Base-by-base conservation (phyloP, 2,329 filamentous ascomycete species). In the Bimuria novae-zelandiae region DNA sequence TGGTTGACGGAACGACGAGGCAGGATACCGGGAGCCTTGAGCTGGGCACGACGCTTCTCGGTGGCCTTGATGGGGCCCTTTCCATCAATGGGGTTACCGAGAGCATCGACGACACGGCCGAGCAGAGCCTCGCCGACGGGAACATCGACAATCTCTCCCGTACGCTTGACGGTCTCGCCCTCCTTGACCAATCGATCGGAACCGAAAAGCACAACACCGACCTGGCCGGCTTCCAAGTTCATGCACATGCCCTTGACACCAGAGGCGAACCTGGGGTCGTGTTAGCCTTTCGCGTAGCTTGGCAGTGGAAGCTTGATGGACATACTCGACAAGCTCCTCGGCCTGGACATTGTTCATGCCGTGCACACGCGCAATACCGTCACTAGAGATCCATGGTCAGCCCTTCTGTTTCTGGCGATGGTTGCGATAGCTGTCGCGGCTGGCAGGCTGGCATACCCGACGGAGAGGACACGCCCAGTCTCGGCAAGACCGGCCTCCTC, bases 161-260 rank as follows among this genome's bases (percentile, higher is more conserved):
- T 99, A 88, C 94, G 93, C 89, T 96, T 97, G 81, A 99, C 94
- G 67, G 90, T 93, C 86, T 99, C 93, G 77, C 94, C 94, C 83
- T 99, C 94, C 86, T 91, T 94, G 87, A 99, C 94, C 73, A 97
- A 86, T 92, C 94, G 92, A 84, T 99, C 94, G 76, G 94, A 97
- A 88, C 94, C 94, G 87, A 99, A 99, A 76, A 99, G 87, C 87
- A 99, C 94, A 75, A 99, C 92, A 96, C 94, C 94, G 83, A 99
- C 94, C 83, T 97, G 94, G 80, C 94, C 94, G 80, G 94, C 94
- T 84, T 99, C 94, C 82, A 99, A 88, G 90, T 99, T 99, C 93
- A 99, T 97, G 90, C 93, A 97, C 94, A 99, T 99, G 80, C 94
- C 94, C 89, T 97, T 97, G 82, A 97, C 94, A 80, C 94, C 94